Conservation (phyloP, 2,329 filamentous ascomycete species). For the Thelonectria rubi region DNA sequence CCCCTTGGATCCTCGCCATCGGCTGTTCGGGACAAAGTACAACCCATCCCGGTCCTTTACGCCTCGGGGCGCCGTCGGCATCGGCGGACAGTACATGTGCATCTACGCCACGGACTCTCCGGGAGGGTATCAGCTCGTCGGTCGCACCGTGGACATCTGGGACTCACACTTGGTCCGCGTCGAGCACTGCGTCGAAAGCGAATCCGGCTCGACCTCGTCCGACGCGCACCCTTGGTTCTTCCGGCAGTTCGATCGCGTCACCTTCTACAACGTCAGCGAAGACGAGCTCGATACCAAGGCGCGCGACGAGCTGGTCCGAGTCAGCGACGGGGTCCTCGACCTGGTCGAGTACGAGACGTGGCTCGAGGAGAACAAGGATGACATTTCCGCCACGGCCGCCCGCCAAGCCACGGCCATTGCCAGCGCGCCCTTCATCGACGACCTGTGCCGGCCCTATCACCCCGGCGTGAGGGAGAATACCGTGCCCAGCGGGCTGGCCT, state of each 20-base stretch:
- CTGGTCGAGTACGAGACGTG: constrained; percentile 46
- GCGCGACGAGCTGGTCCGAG: constrained; percentile 37
- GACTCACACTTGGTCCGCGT: constrained; percentile 29
- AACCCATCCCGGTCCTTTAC: constrained; percentile 51
- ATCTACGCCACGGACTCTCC: constrained; percentile 51
- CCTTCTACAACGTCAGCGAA: constrained; percentile 45
- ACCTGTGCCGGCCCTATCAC: constrained; percentile 41
- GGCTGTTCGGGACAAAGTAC: constrained; percentile 50
- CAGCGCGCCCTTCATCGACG: constrained; percentile 42
- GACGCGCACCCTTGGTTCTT: constrained; percentile 41
- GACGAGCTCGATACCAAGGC: constrained; percentile 39
- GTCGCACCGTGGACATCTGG: constrained; percentile 49
- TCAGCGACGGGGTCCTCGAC: constrained; percentile 43
- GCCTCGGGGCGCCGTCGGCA: constrained; percentile 47
- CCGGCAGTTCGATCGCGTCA: constrained; percentile 47
- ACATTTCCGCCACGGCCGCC: constrained; percentile 34
- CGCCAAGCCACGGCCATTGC: constrained; percentile 41
- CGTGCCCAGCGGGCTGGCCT: not conserved
- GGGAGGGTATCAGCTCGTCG: constrained; percentile 51
- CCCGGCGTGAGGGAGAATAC: constrained; percentile 18
- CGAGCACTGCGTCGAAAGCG: constrained; percentile 3
- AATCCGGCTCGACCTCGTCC: not conserved
- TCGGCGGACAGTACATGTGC: constrained; percentile 51
- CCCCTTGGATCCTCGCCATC: constrained; percentile 47
- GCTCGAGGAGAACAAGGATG: constrained; percentile 42